These are phyloP conservation scores for Colletotrichum sp. DNA, from an alignment of 2,329 filamentous ascomycete genomes.

Conservation along the genomic window DNA sequence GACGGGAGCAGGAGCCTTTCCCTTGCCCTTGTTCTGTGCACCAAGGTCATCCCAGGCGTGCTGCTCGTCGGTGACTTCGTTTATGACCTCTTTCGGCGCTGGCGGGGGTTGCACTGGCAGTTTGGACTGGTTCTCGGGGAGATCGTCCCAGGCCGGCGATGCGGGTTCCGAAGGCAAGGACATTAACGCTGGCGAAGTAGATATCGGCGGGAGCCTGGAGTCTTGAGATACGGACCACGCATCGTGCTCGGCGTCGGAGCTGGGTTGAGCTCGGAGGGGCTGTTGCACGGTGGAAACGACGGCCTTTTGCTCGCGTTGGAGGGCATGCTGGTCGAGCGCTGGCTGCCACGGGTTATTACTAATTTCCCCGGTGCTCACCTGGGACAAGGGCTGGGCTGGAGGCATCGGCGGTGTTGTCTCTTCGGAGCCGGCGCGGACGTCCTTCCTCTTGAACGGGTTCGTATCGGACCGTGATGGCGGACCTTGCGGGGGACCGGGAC, in stretches of 20 bases:
- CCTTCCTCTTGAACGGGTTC: slow-evolving; percentile 60
- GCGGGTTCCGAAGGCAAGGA: slow-evolving; percentile 41
- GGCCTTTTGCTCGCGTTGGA: not conserved
- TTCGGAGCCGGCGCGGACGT: slow-evolving; percentile 30
- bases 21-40: slow-evolving; percentile 46
- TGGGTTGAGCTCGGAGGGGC: not conserved
- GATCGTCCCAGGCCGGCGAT: slow-evolving; percentile 43
- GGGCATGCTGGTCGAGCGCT: slow-evolving; percentile 24
- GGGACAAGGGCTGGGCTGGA: slow-evolving; percentile 43
- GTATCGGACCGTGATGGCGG: slow-evolving; percentile 40
- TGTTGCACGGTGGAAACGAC: not conserved
- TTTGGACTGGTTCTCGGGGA: slow-evolving; percentile 27
- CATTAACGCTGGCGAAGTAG: slow-evolving; percentile 25
- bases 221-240: slow-evolving; percentile 34
- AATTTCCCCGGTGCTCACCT: slow-evolving; percentile 46
- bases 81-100: slow-evolving; percentile 27
- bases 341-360: slow-evolving; percentile 53
- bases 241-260: slow-evolving; percentile 25
- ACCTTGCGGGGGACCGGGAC: slow-evolving; percentile 26
- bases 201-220: slow-evolving; percentile 3
- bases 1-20: slow-evolving; percentile 30
- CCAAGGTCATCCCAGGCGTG: slow-evolving; percentile 57
- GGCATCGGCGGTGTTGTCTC: slow-evolving; percentile 15
- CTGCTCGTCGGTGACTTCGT: slow-evolving; percentile 44
- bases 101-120: slow-evolving; percentile 25